Evolutionary conservation across 805 yeast genomes (phyloP).

Genomic region (Candida wancherniae): DNA sequence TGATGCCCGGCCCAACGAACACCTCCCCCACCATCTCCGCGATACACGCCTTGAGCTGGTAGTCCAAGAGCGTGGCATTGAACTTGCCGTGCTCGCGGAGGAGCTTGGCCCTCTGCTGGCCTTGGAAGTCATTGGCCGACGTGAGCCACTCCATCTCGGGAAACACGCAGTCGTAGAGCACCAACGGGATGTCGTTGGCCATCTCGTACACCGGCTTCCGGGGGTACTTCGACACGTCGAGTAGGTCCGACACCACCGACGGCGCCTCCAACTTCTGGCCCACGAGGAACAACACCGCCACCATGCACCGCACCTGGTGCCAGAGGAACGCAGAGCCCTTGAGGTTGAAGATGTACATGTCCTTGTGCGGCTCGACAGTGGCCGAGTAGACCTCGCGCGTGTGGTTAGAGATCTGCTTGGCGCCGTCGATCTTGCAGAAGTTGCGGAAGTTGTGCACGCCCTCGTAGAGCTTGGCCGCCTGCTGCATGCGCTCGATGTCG

Average conservation of each 20-base stretch:
- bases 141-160: conserved; percentile 66
- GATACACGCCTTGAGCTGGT: conserved; percentile 52
- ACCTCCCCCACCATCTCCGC: conserved; percentile 44
- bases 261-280: conserved; percentile 76
- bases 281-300: conserved; percentile 72
- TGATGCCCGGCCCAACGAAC: conserved; percentile 6
- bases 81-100: conserved; percentile 40
- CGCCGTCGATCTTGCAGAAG: conserved; percentile 90
- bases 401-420: conserved; percentile 84
- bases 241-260: conserved; percentile 48
- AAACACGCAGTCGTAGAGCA: conserved; percentile 79
- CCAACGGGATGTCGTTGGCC: conserved; percentile 86
- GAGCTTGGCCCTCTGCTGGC: conserved; percentile 25
- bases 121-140: conserved; percentile 24
- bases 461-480: conserved; percentile 56
- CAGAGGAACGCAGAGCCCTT: conserved; percentile 89
- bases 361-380: conserved; percentile 31
- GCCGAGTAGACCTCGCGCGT: conserved; percentile 57
- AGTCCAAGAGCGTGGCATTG: conserved; percentile 50
- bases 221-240: conserved; percentile 55
- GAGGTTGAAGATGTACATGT: conserved; percentile 65
- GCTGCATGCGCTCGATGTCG: conserved; percentile 61
- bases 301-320: conserved; percentile 98
- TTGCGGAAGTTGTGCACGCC: conserved; percentile 92
- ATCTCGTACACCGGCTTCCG: conserved; percentile 76